Evolutionary conservation across 1,284 basidiomycete species (phyloP), one percentile per base, ranked within the genome.

Genomic region (Vanrija sp.): DNA sequence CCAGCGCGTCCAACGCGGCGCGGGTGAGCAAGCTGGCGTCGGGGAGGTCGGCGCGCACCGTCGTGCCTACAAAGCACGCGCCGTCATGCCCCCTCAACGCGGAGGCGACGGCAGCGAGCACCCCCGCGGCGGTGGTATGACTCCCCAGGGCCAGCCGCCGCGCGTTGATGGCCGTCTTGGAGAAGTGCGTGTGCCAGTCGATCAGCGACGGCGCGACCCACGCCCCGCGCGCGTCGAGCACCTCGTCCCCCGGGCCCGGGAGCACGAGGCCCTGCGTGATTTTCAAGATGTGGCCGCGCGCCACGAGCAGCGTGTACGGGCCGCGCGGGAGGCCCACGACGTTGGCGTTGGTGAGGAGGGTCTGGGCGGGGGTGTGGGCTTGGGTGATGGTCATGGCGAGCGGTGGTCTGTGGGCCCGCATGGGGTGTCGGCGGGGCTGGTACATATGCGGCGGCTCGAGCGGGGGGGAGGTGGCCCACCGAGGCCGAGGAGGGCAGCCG

Each of bases 111-210:
- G 55, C 50, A n/a, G 48, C 50, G 5, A 65, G 51, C 15, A 59
- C 64, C 20, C 61, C 56, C 16, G 42, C 31, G 15, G 61, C 63
- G 2, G 64, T 62, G 19, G 37, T 51, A 15, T 53, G 54, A 4
- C 25, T 18, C 47, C 62, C 41, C 2, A 66, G 51, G 55, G 65
- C 53, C 12, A 66, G 51, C 4, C 67, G 59, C 14, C 53, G 54
- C 6, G 44, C 20, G 16, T 53, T 56, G n/a, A 64, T 49, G 20
- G 65, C 58, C 53, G 59, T 63, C 18, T 61, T 48, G 10, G 58
- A 54, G 31, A 61, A 64, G 49, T 69, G 67, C 6, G 59, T 61
- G 51, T 69, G 67, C 45, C 54, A 54, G 48, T 69, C 67, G 14
- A 66, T 55, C 27, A 69, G 41, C 1, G 31, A 31, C 31, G 31